Percentiles rank a stretch among this genome's conserved stretches.
Evolutionary conservation across 2,329 filamentous ascomycete species (phyloP).

Genomic region (Dendrostoma leiphaemia): DNA sequence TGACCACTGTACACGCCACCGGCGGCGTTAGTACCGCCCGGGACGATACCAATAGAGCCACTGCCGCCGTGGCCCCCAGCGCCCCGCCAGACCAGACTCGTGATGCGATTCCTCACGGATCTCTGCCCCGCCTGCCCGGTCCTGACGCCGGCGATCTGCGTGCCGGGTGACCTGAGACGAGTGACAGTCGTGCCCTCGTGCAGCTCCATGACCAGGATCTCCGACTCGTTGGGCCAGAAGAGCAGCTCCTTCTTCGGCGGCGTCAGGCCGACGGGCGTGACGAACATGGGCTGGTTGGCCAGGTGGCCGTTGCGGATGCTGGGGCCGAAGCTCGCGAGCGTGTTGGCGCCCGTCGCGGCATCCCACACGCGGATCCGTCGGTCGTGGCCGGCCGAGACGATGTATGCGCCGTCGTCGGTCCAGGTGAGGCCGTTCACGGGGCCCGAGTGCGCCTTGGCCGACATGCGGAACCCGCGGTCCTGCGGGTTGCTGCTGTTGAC

Average conservation of each 20-base stretch:
- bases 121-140: constrained; percentile 49
- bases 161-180: constrained; percentile 65
- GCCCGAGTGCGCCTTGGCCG: constrained; percentile 70
- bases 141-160: constrained; percentile 43
- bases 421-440: constrained; percentile 83
- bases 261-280: constrained; percentile 60
- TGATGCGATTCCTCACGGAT: constrained; percentile 66
- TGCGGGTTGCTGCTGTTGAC: constrained; percentile 28
- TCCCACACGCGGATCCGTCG: constrained; percentile 86
- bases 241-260: constrained; percentile 61
- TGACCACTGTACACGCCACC: constrained; percentile 76
- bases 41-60: constrained; percentile 56
- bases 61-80: constrained; percentile 54
- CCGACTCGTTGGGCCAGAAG: constrained; percentile 77
- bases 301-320: constrained; percentile 71
- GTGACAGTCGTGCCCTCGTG: constrained; percentile 73
- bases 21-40: constrained; percentile 51
- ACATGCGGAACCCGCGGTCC: constrained; percentile 38
- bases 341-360: constrained; percentile 76
- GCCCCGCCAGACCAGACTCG: constrained; percentile 70
- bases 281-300: constrained; percentile 59
- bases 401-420: constrained; percentile 74
- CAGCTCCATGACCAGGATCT: constrained; percentile 78
- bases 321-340: constrained; percentile 83
- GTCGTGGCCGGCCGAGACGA: constrained; percentile 83